Percentiles rank a stretch among this genome's conserved stretches.
These are phyloP conservation scores for Leptodontidium sp. DNA, from an alignment of 2,329 filamentous ascomycete species.

Conservation along the genomic window DNA sequence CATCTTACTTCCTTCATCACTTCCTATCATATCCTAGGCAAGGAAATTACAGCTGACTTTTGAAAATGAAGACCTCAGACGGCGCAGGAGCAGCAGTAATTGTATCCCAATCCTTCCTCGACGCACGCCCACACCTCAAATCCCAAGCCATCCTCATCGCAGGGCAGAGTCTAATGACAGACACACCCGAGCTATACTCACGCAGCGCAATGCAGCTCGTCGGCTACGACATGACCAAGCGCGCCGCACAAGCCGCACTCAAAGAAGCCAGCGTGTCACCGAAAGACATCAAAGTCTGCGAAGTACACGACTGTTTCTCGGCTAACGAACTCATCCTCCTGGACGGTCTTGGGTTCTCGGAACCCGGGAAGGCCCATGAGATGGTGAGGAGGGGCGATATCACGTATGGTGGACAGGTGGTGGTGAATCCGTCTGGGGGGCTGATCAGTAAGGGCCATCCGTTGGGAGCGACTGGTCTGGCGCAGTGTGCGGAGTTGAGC, in stretches of 20 bases:
- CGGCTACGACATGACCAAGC: constrained; percentile 84
- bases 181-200: constrained; percentile 81
- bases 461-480: constrained; percentile 89
- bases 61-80: constrained; percentile 71
- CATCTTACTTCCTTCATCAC: not conserved
- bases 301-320: constrained; percentile 96
- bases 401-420: constrained; percentile 79
- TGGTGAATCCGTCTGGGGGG: constrained; percentile 93
- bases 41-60: not conserved
- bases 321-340: constrained; percentile 93
- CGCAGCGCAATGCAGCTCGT: constrained; percentile 84
- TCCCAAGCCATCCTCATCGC: constrained; percentile 85
- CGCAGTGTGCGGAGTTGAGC: constrained; percentile 92
- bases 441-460: constrained; percentile 97
- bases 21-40: not conserved
- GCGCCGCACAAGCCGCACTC: constrained; percentile 73
- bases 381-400: constrained; percentile 88
- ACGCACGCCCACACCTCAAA: constrained; percentile 82
- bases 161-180: constrained; percentile 85
- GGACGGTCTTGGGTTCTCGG: constrained; percentile 82
- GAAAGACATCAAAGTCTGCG: constrained; percentile 80
- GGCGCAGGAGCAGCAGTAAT: constrained; percentile 88
- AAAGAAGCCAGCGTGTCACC: constrained; percentile 75
- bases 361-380: constrained; percentile 89
- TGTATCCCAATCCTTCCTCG: constrained; percentile 88